Evolutionary conservation across 768 basidiomycete species (phyloP), one percentile per base, ranked within the genome.

Genomic region (Suillus subalutaceus): DNA sequence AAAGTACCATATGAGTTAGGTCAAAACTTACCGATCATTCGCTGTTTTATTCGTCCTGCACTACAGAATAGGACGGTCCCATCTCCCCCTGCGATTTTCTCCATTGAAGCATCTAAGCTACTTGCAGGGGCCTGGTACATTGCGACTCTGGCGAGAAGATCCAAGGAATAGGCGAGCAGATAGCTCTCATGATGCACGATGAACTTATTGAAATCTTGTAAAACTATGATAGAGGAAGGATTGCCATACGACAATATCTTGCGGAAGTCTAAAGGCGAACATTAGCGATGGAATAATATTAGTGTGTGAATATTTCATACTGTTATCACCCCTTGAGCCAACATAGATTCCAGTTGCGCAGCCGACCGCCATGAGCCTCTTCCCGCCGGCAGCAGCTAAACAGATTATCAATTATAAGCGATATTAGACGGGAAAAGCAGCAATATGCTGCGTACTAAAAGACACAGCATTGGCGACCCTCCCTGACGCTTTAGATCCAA

Each of bases 321-420:
- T 82, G 73, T 83, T 81, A 64, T 84, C 80, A 30, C 86, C 86
- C 50, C 81, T 82, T 18, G 79, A 78, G 3, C 87, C 86, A 43
- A 88, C 84, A 71, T 87, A 93, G n/a, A 94, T 81, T 3, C 93
- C 93, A n/a, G 83, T 78, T 13, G 83, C 77, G 67, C 89, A 90
- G 15, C 86, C 88, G 1, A 90, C 85, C 13, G 84, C 90, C 66
- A 94, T 73, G 64, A 86, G 90, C 60, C 79, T 82, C 68, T 83
- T 85, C 9, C 82, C 83, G 0, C 81, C 82, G 38, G 79, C 80
- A 41, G 73, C 69, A 63, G 69, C 89, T 91, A 69, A 6, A 60
- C 58, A 50, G 46, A 64, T 48, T 12, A 41, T 46, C 40, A 38
- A 37, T 20, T 26, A 23, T 37, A 6, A 41, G 32, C 12, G 8